Base-by-base conservation (phyloP, 2,329 filamentous ascomycete species). In the Colletotrichum shisoi region DNA sequence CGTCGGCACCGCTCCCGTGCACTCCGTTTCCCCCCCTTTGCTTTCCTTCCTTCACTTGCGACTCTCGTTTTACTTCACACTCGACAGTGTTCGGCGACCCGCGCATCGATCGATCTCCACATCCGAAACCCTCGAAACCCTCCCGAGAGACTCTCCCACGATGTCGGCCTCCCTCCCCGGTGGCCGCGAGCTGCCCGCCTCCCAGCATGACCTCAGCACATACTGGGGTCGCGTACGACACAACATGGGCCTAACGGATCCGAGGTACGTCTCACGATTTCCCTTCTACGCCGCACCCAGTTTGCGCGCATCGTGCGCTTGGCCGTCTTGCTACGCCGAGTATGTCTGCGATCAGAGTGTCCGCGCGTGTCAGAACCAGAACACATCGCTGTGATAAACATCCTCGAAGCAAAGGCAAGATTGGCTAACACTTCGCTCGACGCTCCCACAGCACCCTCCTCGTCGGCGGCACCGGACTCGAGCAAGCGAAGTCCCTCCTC, bases 161-260 rank as follows among this genome's bases (percentile, higher is more conserved):
- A 90, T 91, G 88, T 90, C 88, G 64, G 82, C 88, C 67, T 89
- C 88, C 27, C 78, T 90, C 39, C 87, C 87, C 56, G 88, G 88
- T 67, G 80, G 80, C 73, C 91, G 94, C 78, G 93, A 97, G 79
- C 85, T 97, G 71, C 95, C 95, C 69, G 88, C 89, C 63, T 99
- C 95, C 62, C 93, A 93, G 79, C 94, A 96, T 86, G 92, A 99
- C 77, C 85, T 99, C 74, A 87, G 80, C 76, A 97, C 94, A 53
- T 99, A 99, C 82, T 95, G 92, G 92, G 95, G 95, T 71, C 89
- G 95, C 67, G 95, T 98, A 75, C 88, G 87, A 80, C 94, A 99
- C 82, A 89, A 93, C 19, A 90, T 92, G 69, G 89, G 94, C 74
- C 89, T 99, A 74, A 91, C 94, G 76, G 95, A 99, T 83, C 95